Evolutionary conservation across 306 rosid species (phyloP), one percentile per base, ranked within the genome.

Genomic region (Vigna reflexopilosa): DNA sequence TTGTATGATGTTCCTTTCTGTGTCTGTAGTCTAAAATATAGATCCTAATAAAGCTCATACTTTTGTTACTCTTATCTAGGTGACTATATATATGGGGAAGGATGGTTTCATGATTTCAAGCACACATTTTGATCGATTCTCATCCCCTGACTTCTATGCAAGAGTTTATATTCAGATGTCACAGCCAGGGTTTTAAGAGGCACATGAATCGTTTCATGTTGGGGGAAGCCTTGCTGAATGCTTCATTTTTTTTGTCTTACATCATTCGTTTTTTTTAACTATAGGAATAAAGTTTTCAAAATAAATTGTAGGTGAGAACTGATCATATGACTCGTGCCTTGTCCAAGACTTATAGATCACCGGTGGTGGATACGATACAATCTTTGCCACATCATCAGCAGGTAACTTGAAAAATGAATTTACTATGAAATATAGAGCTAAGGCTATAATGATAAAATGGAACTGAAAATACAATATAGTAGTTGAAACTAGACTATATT

Each of bases 321-420:
- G 91, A 93, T 82, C 94, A 93, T 55, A 93, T 95, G 98, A 96
- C 89, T 50, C 70, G 82, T 75, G 96, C 96, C 51, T 86, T 93
- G 89, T 88, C 99, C 70, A 95, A 88, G 90, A 89, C 96, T 17
- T 95, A 78, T 83, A 89, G 82, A 82, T 91, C 97, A 34, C 92
- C 92, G 2, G 92, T 86, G 49, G 93, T 93, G 78, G 97, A 92
- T 76, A 93, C 95, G 47, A 90, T 95, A 81, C 97, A 88, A 79
- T 86, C 96, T 81, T 93, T 95, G 72, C 99, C 99, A 28, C 99
- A 88, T 76, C 97, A 95, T 88, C 99, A 95, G 72, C 98, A 94
- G 94, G 98, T 94, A 88, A 80, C 69, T 42, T 83, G 68, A 70
- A 83, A 79, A 55, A 20, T 15, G 72, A 54, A 69, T 66, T 42